Conservation (phyloP, 2,329 filamentous ascomycete species). For the Fusarium duplospermum region DNA sequence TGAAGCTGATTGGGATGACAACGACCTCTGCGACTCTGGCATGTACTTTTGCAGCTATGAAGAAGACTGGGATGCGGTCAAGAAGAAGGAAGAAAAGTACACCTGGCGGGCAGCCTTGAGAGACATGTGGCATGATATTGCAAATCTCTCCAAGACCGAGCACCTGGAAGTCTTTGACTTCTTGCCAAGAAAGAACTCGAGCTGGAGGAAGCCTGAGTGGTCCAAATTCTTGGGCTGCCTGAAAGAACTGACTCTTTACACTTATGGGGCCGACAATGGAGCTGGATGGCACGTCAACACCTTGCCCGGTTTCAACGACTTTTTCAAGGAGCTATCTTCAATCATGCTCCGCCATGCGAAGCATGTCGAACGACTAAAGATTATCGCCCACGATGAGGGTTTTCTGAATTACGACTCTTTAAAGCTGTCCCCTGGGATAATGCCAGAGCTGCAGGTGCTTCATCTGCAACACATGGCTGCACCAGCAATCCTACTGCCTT, state of each 20-base stretch:
- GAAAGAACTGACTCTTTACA: constrained; percentile 4
- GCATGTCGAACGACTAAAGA: background rate
- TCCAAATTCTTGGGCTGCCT: background rate
- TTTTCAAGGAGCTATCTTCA: background rate
- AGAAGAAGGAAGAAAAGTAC: background rate
- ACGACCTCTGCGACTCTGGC: background rate
- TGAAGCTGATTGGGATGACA: constrained; percentile 9
- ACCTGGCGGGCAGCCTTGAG: background rate
- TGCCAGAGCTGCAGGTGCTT: background rate
- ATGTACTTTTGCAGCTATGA: constrained; percentile 12
- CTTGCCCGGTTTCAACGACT: constrained; percentile 5
- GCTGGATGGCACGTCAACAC: background rate
- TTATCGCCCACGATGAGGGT: background rate
- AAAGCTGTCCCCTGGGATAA: background rate
- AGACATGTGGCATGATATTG: constrained; percentile 13
- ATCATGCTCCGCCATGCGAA: background rate
- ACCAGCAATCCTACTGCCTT: background rate
- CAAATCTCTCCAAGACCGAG: background rate
- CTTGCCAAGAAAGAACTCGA: background rate
- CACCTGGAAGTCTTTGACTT: background rate
- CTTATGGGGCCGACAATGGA: background rate
- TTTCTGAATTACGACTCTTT: background rate
- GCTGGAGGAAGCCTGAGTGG: background rate
- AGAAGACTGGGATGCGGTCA: background rate
- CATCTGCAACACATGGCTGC: constrained; percentile 4